Conservation (phyloP, 495 filamentous ascomycete species). For the Tuber indicum region DNA sequence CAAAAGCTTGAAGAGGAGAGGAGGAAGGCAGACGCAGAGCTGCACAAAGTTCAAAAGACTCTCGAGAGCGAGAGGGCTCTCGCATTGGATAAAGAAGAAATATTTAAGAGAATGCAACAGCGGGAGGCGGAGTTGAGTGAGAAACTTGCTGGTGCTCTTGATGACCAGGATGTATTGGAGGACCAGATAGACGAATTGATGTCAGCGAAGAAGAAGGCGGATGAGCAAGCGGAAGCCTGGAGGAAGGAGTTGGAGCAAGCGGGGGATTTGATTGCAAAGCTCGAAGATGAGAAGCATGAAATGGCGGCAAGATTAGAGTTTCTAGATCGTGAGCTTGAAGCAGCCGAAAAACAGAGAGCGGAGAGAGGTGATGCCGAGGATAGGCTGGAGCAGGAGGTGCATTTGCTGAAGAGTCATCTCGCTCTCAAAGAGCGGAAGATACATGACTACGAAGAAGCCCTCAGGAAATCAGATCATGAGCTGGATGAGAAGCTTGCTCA, state of each 20-base stretch:
- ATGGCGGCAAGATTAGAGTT: conserved; percentile 60
- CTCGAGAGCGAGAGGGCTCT: conserved; percentile 91
- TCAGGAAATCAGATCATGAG: conserved; percentile 81
- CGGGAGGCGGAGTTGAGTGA: conserved; percentile 84
- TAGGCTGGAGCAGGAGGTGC: conserved; percentile 69
- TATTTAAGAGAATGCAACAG: conserved; percentile 87
- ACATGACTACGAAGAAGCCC: conserved; percentile 75
- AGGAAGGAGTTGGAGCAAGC: conserved; percentile 84
- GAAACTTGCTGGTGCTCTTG: conserved; percentile 84
- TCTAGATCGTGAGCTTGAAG: conserved; percentile 60
- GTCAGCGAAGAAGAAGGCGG: conserved; percentile 78
- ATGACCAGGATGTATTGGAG: conserved; percentile 90
- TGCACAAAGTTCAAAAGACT: conserved; percentile 82
- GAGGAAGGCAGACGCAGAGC: conserved; percentile 75
- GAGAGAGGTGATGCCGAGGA: conserved; percentile 66
- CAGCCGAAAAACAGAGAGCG: conserved; percentile 59
- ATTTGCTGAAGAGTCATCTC: conserved; percentile 87
- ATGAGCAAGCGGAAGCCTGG: conserved; percentile 73
- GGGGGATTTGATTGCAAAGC: conserved; percentile 69
- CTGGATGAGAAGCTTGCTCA: conserved; percentile 76
- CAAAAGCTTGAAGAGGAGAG: conserved; percentile 86
- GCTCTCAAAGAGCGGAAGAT: conserved; percentile 83
- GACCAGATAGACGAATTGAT: conserved; percentile 87
- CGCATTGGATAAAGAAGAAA: conserved; percentile 95
- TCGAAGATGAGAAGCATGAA: conserved; percentile 77